Base-by-base conservation (phyloP, 441 rosid species). In the Adansonia gregorii region DNA sequence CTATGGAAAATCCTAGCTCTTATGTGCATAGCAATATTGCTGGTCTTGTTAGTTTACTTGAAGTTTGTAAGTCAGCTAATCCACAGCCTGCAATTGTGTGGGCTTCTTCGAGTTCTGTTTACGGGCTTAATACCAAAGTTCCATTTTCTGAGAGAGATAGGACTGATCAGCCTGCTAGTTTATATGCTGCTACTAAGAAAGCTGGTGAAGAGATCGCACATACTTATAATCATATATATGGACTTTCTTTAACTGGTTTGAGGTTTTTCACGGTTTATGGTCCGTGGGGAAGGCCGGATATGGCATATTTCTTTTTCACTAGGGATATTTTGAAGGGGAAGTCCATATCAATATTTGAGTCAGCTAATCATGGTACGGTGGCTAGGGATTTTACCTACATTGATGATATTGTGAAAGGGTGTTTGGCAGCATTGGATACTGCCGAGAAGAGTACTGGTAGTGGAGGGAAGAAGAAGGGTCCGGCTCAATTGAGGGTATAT, bases 261-360 rank as follows among this genome's bases (percentile, higher is more conserved):
- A 85, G 99, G 59, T 96, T 96, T 78, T 96, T 96, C 85, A 96
- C 99, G 0, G 99, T 96, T 56, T 96, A 96, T 76, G 99, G 99
- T 4, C 99, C 98, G 0, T 94, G 99, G 99, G 99, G 99, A 24
- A 91, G 99, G 72, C 99, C 99, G 5, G 99, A 96, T 86, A 96
- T 94, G 99, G 98, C 99, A 2, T 96, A 96, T 85, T 96, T 94
- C 91, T 96, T 96, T 84, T 96, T 96, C 85, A 94, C 99, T 0
- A 94, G 80, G 78, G 97, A 94, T 80, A 91, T 96, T 9, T 78
- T 96, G 81, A 91, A 90, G 74, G 95, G 99, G 48, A 96, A 96
- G 85, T 71, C 88, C 11, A 94, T 96, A 3, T 76, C 97, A 0
- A 87, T 96, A 7, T 96, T 94, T 73, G 99, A 94, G 81, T 90